Evolutionary conservation across 768 basidiomycete species (phyloP).

Genomic region (Naganishia kalamii): DNA sequence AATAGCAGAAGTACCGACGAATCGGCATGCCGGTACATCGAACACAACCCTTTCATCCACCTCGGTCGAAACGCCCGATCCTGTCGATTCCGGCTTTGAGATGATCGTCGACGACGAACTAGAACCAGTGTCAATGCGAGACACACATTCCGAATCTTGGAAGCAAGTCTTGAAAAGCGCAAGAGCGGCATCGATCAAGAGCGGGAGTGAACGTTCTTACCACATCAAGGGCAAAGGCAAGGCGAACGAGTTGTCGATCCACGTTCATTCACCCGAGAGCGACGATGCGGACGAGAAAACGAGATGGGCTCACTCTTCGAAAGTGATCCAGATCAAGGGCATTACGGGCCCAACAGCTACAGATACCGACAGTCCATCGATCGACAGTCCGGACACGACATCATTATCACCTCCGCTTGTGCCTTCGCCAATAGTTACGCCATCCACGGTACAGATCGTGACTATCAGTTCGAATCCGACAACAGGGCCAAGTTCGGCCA

Average conservation of each 20-base stretch:
- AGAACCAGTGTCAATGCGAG: neutral
- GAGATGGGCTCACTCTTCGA: neutral
- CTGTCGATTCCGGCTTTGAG: neutral
- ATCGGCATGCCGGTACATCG: neutral
- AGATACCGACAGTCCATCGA: constrained; percentile 2
- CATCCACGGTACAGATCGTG: neutral
- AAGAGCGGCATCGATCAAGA: neutral
- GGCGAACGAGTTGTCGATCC: neutral
- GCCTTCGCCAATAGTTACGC: neutral
- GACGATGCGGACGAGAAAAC: too few relatives aligned
- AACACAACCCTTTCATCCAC: neutral
- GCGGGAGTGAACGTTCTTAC: neutral
- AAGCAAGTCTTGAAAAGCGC: neutral
- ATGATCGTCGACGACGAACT: constrained; percentile 12
- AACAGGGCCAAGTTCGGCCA: neutral
- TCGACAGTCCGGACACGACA: neutral
- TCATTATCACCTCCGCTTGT: neutral
- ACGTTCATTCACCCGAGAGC: neutral
- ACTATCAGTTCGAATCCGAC: neutral
- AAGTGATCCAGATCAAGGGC: neutral
- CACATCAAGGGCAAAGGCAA: neutral
- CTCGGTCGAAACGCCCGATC: too few relatives aligned
- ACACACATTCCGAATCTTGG: neutral
- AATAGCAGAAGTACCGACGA: neutral
- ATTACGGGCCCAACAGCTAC: constrained; percentile 5